Percentiles rank a stretch among this genome's conserved stretches.
phyloP scores from a whole-genome alignment of 192 early-diverging fungal genomes.

The Funneliformis geosporum region DNA sequence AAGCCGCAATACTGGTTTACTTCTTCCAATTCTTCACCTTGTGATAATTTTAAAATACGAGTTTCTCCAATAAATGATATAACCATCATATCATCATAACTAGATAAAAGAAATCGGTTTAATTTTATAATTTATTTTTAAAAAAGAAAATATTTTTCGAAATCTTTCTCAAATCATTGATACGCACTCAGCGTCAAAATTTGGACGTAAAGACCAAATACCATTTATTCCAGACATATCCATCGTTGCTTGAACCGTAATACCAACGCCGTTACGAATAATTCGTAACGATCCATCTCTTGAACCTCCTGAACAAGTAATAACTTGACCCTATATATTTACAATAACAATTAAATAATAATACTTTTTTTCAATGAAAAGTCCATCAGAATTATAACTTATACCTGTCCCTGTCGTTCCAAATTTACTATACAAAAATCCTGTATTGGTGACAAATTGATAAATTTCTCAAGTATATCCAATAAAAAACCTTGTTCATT shows the following conservation, averaged over 20 bases:
- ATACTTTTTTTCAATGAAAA: background rate
- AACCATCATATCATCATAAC: conserved; percentile 54
- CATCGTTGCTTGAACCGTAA: conserved; percentile 63
- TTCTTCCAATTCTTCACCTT: conserved; percentile 54
- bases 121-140: background rate
- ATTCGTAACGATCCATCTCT: conserved; percentile 77
- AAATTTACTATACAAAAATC: conserved; percentile 87
- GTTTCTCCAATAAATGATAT: conserved; percentile 69
- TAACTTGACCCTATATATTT: conserved; percentile 64
- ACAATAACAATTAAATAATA: conserved; percentile 6
- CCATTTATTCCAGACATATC: conserved; percentile 67
- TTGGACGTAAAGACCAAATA: conserved; percentile 69
- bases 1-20: conserved; percentile 46
- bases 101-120: background rate
- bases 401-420: conserved; percentile 62
- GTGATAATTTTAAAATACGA: conserved; percentile 50
- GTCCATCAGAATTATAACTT: background rate
- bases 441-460: conserved; percentile 79
- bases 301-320: conserved; percentile 82
- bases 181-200: conserved; percentile 48
- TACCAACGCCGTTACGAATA: conserved; percentile 87
- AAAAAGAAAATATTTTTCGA: too few relatives aligned
- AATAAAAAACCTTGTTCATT: conserved; percentile 54
- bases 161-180: background rate
- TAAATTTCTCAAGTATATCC: conserved; percentile 59